phyloP scores from a whole-genome alignment of 768 basidiomycete genomes.

The Russula griseocarnosa region DNA sequence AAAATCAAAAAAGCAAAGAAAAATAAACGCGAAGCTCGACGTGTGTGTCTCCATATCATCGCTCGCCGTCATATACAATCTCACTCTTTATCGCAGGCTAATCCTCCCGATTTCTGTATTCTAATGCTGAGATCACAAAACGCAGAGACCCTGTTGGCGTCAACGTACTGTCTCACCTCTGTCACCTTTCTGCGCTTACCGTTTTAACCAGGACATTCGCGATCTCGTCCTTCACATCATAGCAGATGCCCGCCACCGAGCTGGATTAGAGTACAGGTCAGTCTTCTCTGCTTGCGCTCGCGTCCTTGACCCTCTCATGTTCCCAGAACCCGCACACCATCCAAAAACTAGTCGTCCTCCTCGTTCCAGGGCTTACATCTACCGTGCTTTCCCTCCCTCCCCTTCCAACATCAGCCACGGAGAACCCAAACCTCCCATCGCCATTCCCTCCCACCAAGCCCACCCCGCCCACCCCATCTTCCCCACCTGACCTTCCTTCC shows the following conservation, averaged over 20 bases:
- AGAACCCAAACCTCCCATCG: constrained; percentile 51
- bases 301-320: constrained; percentile 8
- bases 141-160: constrained; percentile 74
- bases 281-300: background rate
- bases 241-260: constrained; percentile 77
- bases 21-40: constrained; percentile 52
- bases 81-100: constrained; percentile 38
- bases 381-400: constrained; percentile 69
- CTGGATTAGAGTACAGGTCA: constrained; percentile 78
- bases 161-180: constrained; percentile 49
- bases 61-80: constrained; percentile 22
- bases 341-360: constrained; percentile 71
- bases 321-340: constrained; percentile 67
- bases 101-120: constrained; percentile 80
- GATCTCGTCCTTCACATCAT: constrained; percentile 80
- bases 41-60: constrained; percentile 44
- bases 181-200: background rate
- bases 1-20: constrained; percentile 65
- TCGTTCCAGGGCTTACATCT: constrained; percentile 84
- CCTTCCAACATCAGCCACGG: constrained; percentile 61
- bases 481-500: constrained; percentile 27
- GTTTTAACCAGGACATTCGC: constrained; percentile 65
- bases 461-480: constrained; percentile 9
- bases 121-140: constrained; percentile 68
- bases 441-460: constrained; percentile 42